Percentiles rank a stretch among this genome's conserved stretches.
phyloP scores from a whole-genome alignment of 192 early-diverging fungal species.

The Cetraspora pellucida region DNA sequence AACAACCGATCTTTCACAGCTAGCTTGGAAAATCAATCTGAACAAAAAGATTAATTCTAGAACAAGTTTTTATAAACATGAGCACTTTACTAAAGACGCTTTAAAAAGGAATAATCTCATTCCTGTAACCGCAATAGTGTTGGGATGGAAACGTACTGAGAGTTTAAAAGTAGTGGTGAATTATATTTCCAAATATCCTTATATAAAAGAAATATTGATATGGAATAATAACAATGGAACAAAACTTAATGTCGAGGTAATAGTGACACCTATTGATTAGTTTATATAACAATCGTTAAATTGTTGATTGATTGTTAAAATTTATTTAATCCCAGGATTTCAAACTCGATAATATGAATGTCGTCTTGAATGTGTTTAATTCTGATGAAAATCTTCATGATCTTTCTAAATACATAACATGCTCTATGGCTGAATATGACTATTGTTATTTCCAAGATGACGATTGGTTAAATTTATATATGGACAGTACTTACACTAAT shows the following conservation, averaged over 20 bases:
- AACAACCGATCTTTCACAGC: neutral
- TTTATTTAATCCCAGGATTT: slow-evolving; percentile 36
- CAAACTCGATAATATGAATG: slow-evolving; percentile 32
- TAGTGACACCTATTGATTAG: neutral
- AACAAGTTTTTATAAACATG: slow-evolving; percentile 17
- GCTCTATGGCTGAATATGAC: slow-evolving; percentile 52
- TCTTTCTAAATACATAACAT: slow-evolving; percentile 57
- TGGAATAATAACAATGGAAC: slow-evolving; percentile 52
- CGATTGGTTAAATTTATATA: slow-evolving; percentile 54
- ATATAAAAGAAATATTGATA: slow-evolving; percentile 56
- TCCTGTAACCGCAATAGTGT: slow-evolving; percentile 54
- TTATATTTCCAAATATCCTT: slow-evolving; percentile 55
- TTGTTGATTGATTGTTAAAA: no score
- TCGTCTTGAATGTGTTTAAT: slow-evolving; percentile 47
- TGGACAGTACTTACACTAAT: slow-evolving; percentile 62
- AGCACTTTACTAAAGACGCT: slow-evolving; percentile 43
- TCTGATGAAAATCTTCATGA: slow-evolving; percentile 53
- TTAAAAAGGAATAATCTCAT: slow-evolving; percentile 39
- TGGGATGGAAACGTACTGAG: slow-evolving; percentile 49
- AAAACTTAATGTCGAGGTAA: slow-evolving; percentile 28
- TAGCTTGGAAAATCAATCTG: neutral
- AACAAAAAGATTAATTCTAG: neutral
- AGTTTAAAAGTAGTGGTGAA: slow-evolving; percentile 46
- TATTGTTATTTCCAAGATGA: slow-evolving; percentile 65
- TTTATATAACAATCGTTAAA: neutral